Percentiles rank a stretch among this genome's conserved stretches.
These are phyloP conservation scores for Sporothrix euskadiensis DNA, from an alignment of 2,329 filamentous ascomycete genomes.

Conservation along the genomic window DNA sequence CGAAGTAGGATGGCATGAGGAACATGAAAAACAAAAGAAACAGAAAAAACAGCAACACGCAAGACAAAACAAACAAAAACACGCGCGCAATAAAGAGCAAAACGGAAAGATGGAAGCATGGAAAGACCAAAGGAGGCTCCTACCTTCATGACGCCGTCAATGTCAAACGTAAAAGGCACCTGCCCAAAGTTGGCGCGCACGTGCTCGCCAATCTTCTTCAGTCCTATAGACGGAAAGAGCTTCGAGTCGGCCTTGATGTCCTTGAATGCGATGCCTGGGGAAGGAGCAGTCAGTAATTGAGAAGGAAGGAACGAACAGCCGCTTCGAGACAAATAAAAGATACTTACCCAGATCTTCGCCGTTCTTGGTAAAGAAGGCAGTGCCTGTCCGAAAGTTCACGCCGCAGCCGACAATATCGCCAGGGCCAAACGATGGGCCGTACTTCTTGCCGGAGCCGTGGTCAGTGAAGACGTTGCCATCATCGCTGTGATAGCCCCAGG, in stretches of 20 bases:
- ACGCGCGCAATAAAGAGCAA: neutral
- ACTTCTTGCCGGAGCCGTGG: slow-evolving; percentile 57
- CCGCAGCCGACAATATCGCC: slow-evolving; percentile 65
- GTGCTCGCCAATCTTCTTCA: slow-evolving; percentile 65
- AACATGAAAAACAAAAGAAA: neutral
- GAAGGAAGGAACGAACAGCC: neutral
- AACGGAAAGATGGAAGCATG: neutral
- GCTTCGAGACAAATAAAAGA: neutral
- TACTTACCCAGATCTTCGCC: slow-evolving; percentile 55
- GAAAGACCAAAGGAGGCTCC: slow-evolving; percentile 34
- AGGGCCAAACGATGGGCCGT: slow-evolving; percentile 56
- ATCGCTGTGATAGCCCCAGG: slow-evolving; percentile 69
- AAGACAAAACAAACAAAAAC: neutral
- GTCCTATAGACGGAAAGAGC: slow-evolving; percentile 66
- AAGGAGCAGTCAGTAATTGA: slow-evolving; percentile 10
- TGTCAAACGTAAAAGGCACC: slow-evolving; percentile 84
- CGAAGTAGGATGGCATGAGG: neutral
- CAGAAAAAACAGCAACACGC: neutral
- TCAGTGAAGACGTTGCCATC: slow-evolving; percentile 63
- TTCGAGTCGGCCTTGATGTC: slow-evolving; percentile 60
- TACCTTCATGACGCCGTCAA: slow-evolving; percentile 81
- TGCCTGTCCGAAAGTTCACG: slow-evolving; percentile 63
- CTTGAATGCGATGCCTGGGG: slow-evolving; percentile 66
- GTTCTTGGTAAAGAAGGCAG: slow-evolving; percentile 70
- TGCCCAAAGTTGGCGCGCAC: slow-evolving; percentile 67